phyloP scores from a whole-genome alignment of 164 flowering plant genomes.

The Vitis riparia region DNA sequence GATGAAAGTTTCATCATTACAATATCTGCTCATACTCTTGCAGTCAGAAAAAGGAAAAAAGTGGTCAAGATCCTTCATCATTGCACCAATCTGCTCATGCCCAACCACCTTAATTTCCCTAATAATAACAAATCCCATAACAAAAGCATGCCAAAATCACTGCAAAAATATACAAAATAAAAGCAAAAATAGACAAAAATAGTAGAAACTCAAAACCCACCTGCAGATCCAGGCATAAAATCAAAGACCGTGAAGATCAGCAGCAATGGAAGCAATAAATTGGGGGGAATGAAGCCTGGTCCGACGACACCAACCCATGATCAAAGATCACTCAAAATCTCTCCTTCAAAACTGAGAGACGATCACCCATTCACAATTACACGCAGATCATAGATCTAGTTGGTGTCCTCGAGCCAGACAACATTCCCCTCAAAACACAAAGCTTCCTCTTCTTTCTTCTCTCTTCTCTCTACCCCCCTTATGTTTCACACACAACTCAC shows the following conservation, averaged over 20 bases:
- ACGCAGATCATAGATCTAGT: slow-evolving; percentile 16
- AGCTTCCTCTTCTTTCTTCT: slow-evolving; percentile 24
- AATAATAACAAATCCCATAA: not conserved
- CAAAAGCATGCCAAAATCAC: not conserved
- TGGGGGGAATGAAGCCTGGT: slow-evolving; percentile 92
- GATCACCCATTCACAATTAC: not conserved
- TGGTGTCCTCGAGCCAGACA: slow-evolving; percentile 82
- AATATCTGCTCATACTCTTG: slow-evolving; percentile 1
- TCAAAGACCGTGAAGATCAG: not conserved
- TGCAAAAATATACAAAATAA: not conserved
- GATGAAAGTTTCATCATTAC: slow-evolving; percentile 31
- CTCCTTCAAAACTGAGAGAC: not conserved
- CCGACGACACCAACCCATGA: slow-evolving; percentile 48
- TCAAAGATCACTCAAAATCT: not conserved
- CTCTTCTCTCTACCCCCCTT: not conserved
- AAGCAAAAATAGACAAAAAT: not conserved
- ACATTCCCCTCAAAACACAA: slow-evolving; percentile 73
- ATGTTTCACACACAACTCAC: too few relatives aligned
- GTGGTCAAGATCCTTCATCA: slow-evolving; percentile 50
- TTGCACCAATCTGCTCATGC: slow-evolving; percentile 55
- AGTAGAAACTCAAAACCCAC: slow-evolving; percentile 4
- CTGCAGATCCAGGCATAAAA: slow-evolving; percentile 4
- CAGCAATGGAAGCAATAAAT: slow-evolving; percentile 25
- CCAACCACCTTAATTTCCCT: slow-evolving; percentile 19
- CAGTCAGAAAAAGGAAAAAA: slow-evolving; percentile 24